A percentile compares a stretch with the other conserved stretches of the same genome.
These are phyloP conservation scores for Phylloporus sp. DNA, from an alignment of 768 basidiomycete species.

Conservation along the genomic window DNA sequence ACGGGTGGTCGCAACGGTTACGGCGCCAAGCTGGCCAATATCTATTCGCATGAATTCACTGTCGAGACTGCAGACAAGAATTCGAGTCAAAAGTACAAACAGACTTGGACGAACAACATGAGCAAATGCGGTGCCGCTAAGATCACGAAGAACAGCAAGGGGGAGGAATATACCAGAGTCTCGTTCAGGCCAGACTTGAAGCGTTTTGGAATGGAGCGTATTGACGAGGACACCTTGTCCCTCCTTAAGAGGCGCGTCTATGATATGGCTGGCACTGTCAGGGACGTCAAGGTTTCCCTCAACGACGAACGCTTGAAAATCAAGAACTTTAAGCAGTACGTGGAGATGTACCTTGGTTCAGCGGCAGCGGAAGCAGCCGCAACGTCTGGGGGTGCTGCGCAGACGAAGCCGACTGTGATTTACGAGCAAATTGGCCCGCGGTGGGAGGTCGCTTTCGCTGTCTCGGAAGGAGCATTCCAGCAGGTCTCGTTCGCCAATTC, in stretches of 20 bases:
- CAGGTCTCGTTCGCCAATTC: constrained; percentile 98
- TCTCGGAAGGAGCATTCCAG: constrained; percentile 89
- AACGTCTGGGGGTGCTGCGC: constrained; percentile 73
- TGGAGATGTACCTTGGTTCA: constrained; percentile 86
- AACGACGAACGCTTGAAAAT: constrained; percentile 90
- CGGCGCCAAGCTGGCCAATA: constrained; percentile 97
- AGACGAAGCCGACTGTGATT: constrained; percentile 71
- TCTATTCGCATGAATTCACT: constrained; percentile 94
- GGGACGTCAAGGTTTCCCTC: constrained; percentile 88
- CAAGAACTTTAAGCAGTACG: constrained; percentile 96
- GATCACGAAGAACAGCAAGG: constrained; percentile 85
- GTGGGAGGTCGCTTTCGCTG: constrained; percentile 94
- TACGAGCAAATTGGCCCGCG: constrained; percentile 77
- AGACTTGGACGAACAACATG: constrained; percentile 96
- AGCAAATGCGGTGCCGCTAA: constrained; percentile 80
- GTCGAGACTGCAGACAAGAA: constrained; percentile 94
- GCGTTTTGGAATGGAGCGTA: constrained; percentile 86
- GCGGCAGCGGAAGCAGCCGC: constrained; percentile 67
- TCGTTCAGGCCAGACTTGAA: constrained; percentile 90
- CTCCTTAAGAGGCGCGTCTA: constrained; percentile 92
- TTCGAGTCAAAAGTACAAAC: constrained; percentile 85
- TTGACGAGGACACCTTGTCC: constrained; percentile 88
- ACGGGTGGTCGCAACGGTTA: constrained; percentile 99
- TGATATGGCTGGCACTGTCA: constrained; percentile 95
- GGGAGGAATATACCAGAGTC: constrained; percentile 89